Conservation (phyloP, 2,329 filamentous ascomycete genomes). For the Tricladium varicosporioides region DNA sequence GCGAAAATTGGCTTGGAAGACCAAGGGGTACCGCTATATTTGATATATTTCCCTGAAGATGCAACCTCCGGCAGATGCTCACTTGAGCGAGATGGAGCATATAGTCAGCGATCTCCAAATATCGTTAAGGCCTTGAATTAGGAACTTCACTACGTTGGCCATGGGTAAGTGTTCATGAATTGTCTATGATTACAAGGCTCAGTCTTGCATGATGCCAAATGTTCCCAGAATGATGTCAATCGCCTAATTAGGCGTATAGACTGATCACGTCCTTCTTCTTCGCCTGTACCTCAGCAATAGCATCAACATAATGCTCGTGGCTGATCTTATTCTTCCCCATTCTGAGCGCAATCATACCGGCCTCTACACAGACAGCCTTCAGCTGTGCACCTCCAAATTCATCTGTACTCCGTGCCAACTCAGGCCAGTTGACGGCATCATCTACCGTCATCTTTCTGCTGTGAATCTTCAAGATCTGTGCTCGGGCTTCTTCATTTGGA, state of each 20-base stretch:
- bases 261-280: conserved; percentile 56
- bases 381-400: conserved; percentile 97
- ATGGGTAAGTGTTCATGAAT: conserved; percentile 16
- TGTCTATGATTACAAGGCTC: conserved; percentile 33
- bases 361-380: conserved; percentile 98
- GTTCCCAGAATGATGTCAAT: conserved; percentile 12
- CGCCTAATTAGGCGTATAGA: conserved; percentile 27
- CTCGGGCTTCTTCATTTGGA: conserved; percentile 94
- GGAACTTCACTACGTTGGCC: not conserved
- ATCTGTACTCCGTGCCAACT: conserved; percentile 93
- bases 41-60: no score
- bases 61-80: no score
- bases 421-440: conserved; percentile 89
- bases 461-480: conserved; percentile 96
- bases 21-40: no score
- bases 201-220: conserved; percentile 26
- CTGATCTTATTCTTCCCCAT: conserved; percentile 95
- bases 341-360: conserved; percentile 96
- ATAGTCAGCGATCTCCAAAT: no score
- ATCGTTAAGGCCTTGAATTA: no score
- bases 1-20: no score
- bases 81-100: no score
- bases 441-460: conserved; percentile 98
- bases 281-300: conserved; percentile 94
- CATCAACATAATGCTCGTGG: conserved; percentile 98